These are phyloP conservation scores for Recurvomyces mirabilis DNA, from an alignment of 495 filamentous ascomycete species.

Conservation along the genomic window DNA sequence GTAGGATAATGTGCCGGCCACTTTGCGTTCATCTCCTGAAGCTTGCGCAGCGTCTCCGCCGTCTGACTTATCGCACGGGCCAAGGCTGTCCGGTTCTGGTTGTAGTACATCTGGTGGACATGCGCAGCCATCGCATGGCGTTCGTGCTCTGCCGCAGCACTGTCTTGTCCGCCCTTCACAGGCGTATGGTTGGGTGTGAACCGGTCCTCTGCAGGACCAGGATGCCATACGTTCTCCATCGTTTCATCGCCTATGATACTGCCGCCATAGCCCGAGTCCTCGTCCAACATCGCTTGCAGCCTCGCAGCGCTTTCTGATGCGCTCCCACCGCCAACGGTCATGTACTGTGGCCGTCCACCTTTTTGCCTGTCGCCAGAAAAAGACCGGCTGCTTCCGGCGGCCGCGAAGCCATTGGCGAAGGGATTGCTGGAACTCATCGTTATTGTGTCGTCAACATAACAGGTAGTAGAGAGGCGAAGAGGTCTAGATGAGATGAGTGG, in stretches of 20 bases:
- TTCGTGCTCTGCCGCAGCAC: conserved; percentile 46
- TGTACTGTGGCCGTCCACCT: conserved; percentile 51
- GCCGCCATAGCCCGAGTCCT: conserved; percentile 86
- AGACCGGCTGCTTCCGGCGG: conserved; percentile 8
- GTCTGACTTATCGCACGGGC: conserved; percentile 74
- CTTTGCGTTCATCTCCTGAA: conserved; percentile 77
- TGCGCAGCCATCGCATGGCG: conserved; percentile 53
- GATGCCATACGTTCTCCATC: conserved; percentile 45
- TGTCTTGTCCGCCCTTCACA: conserved; percentile 37
- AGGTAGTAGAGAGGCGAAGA: no score
- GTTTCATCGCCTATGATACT: conserved; percentile 49
- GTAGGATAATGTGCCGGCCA: conserved; percentile 96
- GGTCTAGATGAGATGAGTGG: not conserved
- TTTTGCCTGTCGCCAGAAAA: conserved; percentile 10
- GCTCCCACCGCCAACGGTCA: conserved; percentile 78
- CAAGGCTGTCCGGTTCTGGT: conserved; percentile 77
- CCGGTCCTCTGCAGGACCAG: conserved; percentile 55
- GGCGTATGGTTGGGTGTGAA: conserved; percentile 50
- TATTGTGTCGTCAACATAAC: conserved; percentile 1
- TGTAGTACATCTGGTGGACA: conserved; percentile 63
- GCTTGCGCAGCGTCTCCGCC: conserved; percentile 64
- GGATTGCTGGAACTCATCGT: conserved; percentile 17
- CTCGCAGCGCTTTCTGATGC: conserved; percentile 62
- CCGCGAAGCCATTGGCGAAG: conserved; percentile 8
- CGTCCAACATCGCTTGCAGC: conserved; percentile 59